Base-by-base conservation (phyloP, 2,329 filamentous ascomycete genomes). In the Penicillium brasilianum region DNA sequence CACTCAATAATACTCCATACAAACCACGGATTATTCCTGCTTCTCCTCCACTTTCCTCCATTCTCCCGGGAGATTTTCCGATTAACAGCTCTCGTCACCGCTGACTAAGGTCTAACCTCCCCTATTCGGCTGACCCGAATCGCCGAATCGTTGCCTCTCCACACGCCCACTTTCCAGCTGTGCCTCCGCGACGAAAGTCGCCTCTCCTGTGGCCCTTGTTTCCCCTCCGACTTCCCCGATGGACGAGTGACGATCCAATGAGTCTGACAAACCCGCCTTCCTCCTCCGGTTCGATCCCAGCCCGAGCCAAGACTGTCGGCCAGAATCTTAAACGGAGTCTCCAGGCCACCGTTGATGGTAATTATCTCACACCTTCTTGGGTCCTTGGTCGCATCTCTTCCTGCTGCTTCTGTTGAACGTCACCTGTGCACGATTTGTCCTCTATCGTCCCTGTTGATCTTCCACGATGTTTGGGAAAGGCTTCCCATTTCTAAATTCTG, bases 281-380 rank as follows among this genome's bases (percentile, higher is more conserved):
- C 55, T 79, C 77, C 53, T 73, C 73, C 68, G 76, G 75, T 60
- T 74, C 76, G 58, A 68, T 77, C 68, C 72, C 76, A 69, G 70
- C 75, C 61, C 72, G 73, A 64, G 70, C 76, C 66, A 74, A 73
- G 70, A 70, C 74, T 53, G 69, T 72, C 58, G 70, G 71, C 65
- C 71, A 75, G 65, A 73, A 71, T 60, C 69, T 77, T 65, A 81
- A 80, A 72, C 76, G 78, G 69, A 77, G 69, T 64, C 71, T 79
- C 57, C 78, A 80, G 71, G 72, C 75, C 69, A 77, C 79, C 20
- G 51, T 54, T 66, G 80, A 81, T 73, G 80, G 80, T 82, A 79
- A 79, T 74, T 72, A 66, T 61, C 63, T 58, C 48, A 64, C 60
- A 64, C 60, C 58, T 62, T 62, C 57, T 54, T 60, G 49, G 55